These are phyloP conservation scores for Alternaria solani DNA, from an alignment of 2,329 filamentous ascomycete genomes.

Conservation along the genomic window DNA sequence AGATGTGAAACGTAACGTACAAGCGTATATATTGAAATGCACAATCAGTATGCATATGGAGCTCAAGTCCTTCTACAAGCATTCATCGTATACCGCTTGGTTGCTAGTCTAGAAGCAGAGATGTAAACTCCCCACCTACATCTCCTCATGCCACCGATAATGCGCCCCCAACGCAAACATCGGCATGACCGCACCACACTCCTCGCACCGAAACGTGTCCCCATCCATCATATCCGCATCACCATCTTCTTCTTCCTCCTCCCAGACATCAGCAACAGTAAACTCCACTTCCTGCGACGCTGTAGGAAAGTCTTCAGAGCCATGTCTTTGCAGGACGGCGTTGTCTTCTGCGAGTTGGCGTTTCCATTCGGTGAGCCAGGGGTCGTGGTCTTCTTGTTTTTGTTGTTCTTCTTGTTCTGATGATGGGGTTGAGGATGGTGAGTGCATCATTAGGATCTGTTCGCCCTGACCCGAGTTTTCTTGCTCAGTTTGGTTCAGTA, in stretches of 20 bases:
- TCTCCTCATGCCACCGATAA: slow-evolving; percentile 57
- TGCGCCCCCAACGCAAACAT: slow-evolving; percentile 68
- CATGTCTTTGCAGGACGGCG: slow-evolving; percentile 13
- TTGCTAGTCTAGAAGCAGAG: no score
- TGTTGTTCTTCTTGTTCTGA: slow-evolving; percentile 10
- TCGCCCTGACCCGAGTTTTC: background rate
- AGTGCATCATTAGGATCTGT: background rate
- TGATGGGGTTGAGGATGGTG: background rate
- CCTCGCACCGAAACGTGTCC: slow-evolving; percentile 53
- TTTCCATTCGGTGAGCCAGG: background rate
- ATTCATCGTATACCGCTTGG: no score
- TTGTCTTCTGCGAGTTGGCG: background rate
- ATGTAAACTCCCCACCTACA: no score
- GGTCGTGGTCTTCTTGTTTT: background rate
- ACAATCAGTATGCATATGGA: no score
- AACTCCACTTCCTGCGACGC: slow-evolving; percentile 31
- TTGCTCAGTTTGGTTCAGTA: background rate
- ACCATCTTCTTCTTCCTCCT: slow-evolving; percentile 43
- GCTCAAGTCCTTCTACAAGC: no score
- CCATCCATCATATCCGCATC: slow-evolving; percentile 30
- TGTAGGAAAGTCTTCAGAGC: slow-evolving; percentile 46
- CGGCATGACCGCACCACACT: slow-evolving; percentile 64
- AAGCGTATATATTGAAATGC: no score
- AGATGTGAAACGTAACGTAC: no score
- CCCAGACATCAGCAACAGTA: slow-evolving; percentile 29